Percentiles rank a stretch among this genome's conserved stretches.
phyloP scores from a whole-genome alignment of 1,139 yeast genomes.

The Taphrina deformans region DNA sequence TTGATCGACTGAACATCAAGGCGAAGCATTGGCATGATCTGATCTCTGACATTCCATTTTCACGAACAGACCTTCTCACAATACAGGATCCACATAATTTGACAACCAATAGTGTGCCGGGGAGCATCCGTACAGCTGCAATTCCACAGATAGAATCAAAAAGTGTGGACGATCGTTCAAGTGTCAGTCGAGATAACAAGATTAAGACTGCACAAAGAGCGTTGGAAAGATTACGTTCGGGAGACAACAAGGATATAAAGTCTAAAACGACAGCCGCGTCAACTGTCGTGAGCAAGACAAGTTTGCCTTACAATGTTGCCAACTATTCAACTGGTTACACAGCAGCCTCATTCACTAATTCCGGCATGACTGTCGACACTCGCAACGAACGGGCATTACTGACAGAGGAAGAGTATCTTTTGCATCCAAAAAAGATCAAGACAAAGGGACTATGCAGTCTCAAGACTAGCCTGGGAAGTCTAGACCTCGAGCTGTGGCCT shows the following conservation, averaged over 20 bases:
- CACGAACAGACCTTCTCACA: constrained; percentile 43
- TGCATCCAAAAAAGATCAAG: constrained; percentile 43
- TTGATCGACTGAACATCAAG: constrained; percentile 44
- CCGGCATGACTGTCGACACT: constrained; percentile 44
- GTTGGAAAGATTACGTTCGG: background rate
- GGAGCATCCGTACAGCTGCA: background rate
- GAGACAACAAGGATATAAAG: background rate
- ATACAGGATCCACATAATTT: constrained; percentile 39
- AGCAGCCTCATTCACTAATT: constrained; percentile 46
- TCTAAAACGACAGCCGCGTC: background rate
- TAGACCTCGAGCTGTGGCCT: constrained; percentile 47
- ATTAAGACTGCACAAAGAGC: constrained; percentile 26
- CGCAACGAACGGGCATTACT: constrained; percentile 40
- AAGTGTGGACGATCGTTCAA: background rate
- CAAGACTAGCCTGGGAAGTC: constrained; percentile 45
- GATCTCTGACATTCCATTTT: constrained; percentile 44
- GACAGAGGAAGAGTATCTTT: constrained; percentile 42
- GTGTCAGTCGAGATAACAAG: background rate
- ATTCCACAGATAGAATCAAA: background rate
- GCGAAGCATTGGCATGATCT: constrained; percentile 45
- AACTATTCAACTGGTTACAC: constrained; percentile 44
- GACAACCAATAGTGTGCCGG: constrained; percentile 14
- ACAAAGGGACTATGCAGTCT: constrained; percentile 46
- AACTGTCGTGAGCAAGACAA: background rate
- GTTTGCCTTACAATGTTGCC: constrained; percentile 17